These are phyloP conservation scores for Deuterostichococcus epilithicus DNA, from an alignment of 139 green algal genomes.

Conservation along the genomic window DNA sequence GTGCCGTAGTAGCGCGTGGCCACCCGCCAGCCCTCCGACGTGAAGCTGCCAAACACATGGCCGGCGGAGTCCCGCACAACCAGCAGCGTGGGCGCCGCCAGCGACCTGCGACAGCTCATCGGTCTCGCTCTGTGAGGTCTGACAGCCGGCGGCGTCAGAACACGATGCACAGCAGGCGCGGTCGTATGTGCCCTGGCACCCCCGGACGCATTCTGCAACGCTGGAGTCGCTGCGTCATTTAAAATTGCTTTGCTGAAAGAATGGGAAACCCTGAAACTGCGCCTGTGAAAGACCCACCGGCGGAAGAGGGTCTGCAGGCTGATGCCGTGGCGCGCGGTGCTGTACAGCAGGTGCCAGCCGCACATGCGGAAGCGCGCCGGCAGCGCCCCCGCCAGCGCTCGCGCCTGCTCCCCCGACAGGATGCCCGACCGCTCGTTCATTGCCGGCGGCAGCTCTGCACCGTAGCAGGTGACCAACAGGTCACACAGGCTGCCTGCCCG, in stretches of 20 bases:
- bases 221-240: not conserved
- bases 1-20: conserved; percentile 69
- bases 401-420: not conserved
- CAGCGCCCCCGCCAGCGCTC: conserved; percentile 14
- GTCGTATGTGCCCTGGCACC: too few relatives aligned
- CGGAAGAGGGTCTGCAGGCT: conserved; percentile 70
- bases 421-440: not conserved
- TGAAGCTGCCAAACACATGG: conserved; percentile 68
- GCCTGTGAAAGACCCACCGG: conserved; percentile 15
- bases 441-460: not conserved
- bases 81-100: conserved; percentile 41
- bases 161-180: too few relatives aligned
- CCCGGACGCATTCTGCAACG: too few relatives aligned
- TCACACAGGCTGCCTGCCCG: too few relatives aligned
- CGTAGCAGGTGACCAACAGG: too few relatives aligned
- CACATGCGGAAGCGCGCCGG: conserved; percentile 19
- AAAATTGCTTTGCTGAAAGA: too few relatives aligned
- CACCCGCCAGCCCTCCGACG: conserved; percentile 57
- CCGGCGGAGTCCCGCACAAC: conserved; percentile 50
- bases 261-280: too few relatives aligned
- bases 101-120: not conserved
- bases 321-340: conserved; percentile 59
- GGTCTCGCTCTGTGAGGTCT: too few relatives aligned
- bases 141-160: too few relatives aligned
- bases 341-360: conserved; percentile 50